Percentiles rank a stretch among this genome's conserved stretches.
Evolutionary conservation across 768 basidiomycete genomes (phyloP).

Genomic region (Pulveroboletus sp.): DNA sequence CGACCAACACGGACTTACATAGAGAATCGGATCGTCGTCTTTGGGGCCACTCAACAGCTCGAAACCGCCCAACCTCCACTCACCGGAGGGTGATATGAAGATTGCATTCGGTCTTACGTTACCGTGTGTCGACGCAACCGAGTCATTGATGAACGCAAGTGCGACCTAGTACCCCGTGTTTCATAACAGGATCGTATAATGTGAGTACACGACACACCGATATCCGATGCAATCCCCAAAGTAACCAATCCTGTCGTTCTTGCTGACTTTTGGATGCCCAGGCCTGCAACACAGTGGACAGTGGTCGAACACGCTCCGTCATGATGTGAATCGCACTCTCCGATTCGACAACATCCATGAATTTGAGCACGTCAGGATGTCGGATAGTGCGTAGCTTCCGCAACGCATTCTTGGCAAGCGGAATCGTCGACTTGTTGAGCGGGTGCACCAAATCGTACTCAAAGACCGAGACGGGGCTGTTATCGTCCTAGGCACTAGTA

Average conservation of each 20-base stretch:
- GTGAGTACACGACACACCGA: slow-evolving; percentile 46
- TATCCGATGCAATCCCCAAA: slow-evolving; percentile 92
- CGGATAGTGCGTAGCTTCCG: slow-evolving; percentile 86
- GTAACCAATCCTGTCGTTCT: slow-evolving; percentile 79
- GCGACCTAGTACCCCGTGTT: slow-evolving; percentile 55
- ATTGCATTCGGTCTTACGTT: slow-evolving; percentile 69
- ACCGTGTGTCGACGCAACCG: slow-evolving; percentile 79
- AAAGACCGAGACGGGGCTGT: slow-evolving; percentile 81
- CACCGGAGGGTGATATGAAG: slow-evolving; percentile 89
- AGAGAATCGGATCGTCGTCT: slow-evolving; percentile 74
- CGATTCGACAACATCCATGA: slow-evolving; percentile 89
- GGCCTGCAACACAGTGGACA: slow-evolving; percentile 55
- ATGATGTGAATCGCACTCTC: slow-evolving; percentile 86
- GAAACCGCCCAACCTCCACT: slow-evolving; percentile 96
- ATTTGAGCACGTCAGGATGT: slow-evolving; percentile 95
- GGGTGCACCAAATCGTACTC: slow-evolving; percentile 77
- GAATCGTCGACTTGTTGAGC: slow-evolving; percentile 52
- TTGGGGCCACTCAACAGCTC: slow-evolving; percentile 82
- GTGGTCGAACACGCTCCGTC: slow-evolving; percentile 87
- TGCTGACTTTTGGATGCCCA: slow-evolving; percentile 59
- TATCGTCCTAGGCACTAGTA: slow-evolving; percentile 68
- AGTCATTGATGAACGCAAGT: slow-evolving; percentile 83
- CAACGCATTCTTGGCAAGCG: slow-evolving; percentile 84
- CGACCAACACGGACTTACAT: slow-evolving; percentile 47
- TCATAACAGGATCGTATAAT: background rate